These are phyloP conservation scores for Penicillium sp. DNA, from an alignment of 2,329 filamentous ascomycete species.

Conservation along the genomic window DNA sequence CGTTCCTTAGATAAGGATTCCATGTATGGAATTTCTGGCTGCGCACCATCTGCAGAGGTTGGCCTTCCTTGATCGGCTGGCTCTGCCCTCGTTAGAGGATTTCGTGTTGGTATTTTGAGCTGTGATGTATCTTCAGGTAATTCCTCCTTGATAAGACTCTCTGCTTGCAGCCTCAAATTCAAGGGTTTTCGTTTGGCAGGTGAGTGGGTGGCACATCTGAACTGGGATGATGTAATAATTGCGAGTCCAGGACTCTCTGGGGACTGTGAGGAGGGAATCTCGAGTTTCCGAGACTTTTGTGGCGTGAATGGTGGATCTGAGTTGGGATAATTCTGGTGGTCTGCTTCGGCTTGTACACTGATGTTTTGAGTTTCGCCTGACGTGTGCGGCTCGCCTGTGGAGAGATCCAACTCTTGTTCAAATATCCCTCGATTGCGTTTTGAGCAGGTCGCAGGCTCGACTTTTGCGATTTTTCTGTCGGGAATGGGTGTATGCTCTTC, in stretches of 20 bases:
- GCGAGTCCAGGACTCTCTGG: constrained; percentile 46
- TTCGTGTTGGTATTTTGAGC: constrained; percentile 3
- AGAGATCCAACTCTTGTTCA: constrained; percentile 27
- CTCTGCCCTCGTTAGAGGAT: constrained; percentile 1
- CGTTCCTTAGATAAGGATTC: constrained; percentile 5
- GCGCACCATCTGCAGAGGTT: neutral
- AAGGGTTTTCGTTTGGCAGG: constrained; percentile 25
- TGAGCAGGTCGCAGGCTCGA: neutral
- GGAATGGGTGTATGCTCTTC: neutral
- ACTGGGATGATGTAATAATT: constrained; percentile 42
- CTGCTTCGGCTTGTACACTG: neutral
- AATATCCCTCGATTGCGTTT: constrained; percentile 19
- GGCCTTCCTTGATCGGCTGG: constrained; percentile 1
- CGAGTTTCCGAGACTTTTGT: constrained; percentile 33
- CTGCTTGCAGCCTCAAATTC: neutral
- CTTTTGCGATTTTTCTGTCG: neutral
- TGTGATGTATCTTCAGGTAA: constrained; percentile 5
- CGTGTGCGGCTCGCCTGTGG: constrained; percentile 26
- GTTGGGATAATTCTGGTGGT: neutral
- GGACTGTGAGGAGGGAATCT: constrained; percentile 49
- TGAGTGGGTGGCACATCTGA: constrained; percentile 32
- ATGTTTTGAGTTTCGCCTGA: constrained; percentile 12
- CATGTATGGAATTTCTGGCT: constrained; percentile 2
- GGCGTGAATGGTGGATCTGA: constrained; percentile 35
- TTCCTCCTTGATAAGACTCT: constrained; percentile 28